Conservation (phyloP, 306 rosid species). For the Vicia villosa region DNA sequence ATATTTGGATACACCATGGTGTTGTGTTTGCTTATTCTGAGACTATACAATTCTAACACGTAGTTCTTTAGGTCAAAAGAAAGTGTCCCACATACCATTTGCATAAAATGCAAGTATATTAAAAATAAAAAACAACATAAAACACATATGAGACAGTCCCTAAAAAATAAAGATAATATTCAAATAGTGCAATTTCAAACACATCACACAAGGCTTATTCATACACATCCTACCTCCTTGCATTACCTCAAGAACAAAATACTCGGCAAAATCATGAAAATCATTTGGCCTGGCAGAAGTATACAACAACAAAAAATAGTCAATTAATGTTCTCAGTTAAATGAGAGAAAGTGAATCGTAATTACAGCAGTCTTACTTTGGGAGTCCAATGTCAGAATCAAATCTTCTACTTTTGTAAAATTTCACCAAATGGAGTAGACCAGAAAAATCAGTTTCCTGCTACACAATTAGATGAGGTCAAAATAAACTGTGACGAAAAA, state of each 20-base stretch:
- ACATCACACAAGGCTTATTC: constrained; percentile 42
- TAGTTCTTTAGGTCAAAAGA: background rate
- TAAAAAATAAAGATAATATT: constrained; percentile 4
- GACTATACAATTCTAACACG: background rate
- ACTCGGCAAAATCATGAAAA: constrained; percentile 92
- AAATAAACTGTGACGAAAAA: background rate
- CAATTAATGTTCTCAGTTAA: constrained; percentile 18
- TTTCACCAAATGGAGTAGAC: constrained; percentile 79
- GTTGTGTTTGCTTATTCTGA: background rate
- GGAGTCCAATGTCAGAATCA: constrained; percentile 93
- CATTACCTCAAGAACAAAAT: constrained; percentile 99
- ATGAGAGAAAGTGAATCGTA: constrained; percentile 24
- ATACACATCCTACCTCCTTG: constrained; percentile 91
- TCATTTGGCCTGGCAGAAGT: constrained; percentile 91
- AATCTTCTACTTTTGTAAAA: constrained; percentile 84
- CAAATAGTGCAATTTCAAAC: constrained; percentile 4
- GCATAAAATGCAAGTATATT: background rate
- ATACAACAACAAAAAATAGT: constrained; percentile 33
- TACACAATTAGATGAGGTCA: constrained; percentile 31
- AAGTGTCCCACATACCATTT: constrained; percentile 2
- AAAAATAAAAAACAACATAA: background rate
- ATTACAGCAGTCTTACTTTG: constrained; percentile 64
- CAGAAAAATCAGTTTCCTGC: constrained; percentile 95
- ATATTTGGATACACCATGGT: background rate
- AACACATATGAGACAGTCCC: background rate